Conservation (phyloP, 768 basidiomycete species). For the Flagelloscypha sp. region DNA sequence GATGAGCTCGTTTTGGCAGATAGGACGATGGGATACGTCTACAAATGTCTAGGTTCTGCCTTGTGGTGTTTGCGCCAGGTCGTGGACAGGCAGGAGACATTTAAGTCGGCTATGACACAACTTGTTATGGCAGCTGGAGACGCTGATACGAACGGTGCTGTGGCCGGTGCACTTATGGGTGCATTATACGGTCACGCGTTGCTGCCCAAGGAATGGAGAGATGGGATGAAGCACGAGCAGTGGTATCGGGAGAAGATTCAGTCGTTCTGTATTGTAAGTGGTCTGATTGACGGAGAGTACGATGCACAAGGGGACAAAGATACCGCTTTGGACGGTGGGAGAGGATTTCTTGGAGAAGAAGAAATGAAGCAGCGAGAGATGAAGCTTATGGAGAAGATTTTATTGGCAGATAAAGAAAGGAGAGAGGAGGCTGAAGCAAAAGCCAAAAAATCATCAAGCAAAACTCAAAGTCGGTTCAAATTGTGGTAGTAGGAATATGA, state of each 20-base stretch:
- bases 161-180: conserved; percentile 16
- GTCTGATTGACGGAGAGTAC: conserved; percentile 8
- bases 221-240: conserved; percentile 12
- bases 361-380: conserved; percentile 13
- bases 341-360: conserved; percentile 5
- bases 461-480: too few relatives aligned
- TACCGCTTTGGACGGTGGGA: conserved; percentile 12
- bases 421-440: too few relatives aligned
- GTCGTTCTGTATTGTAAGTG: conserved; percentile 11
- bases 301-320: conserved; percentile 10
- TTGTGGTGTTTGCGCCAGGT: conserved; percentile 15
- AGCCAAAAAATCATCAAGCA: too few relatives aligned
- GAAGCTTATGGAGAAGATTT: conserved; percentile 15
- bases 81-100: conserved; percentile 11
- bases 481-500: too few relatives aligned
- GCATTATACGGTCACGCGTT: conserved; percentile 12
- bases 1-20: conserved; percentile 9
- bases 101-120: conserved; percentile 13
- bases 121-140: conserved; percentile 16
- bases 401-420: too few relatives aligned
- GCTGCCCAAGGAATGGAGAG: conserved; percentile 16
- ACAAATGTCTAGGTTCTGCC: conserved; percentile 16
- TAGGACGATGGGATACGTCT: conserved; percentile 15
- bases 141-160: conserved; percentile 16
- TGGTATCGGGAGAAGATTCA: conserved; percentile 12